Conservation (phyloP, 345 rosid species). For the Eucalyptus leucophloia region DNA sequence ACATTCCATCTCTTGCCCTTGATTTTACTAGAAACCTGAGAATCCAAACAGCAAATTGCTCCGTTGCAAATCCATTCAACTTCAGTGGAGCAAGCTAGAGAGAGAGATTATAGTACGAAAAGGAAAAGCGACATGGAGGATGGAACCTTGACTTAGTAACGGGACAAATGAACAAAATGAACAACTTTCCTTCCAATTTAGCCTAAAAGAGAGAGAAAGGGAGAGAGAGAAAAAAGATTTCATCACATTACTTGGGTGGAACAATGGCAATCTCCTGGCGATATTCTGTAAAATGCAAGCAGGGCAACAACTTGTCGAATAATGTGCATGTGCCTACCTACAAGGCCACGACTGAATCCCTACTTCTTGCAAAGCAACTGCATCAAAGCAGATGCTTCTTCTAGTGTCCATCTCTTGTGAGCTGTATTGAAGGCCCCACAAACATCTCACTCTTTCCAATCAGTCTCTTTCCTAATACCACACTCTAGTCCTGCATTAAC, state of each 20-base stretch:
- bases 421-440: slow-evolving; percentile 46
- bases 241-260: neutral
- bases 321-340: neutral
- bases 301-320: neutral
- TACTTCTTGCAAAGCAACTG: slow-evolving; percentile 50
- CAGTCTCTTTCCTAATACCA: slow-evolving; percentile 56
- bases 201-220: neutral
- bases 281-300: too few relatives aligned
- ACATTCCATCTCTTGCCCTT: neutral
- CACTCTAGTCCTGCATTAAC: slow-evolving; percentile 67
- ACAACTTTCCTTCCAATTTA: neutral
- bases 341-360: slow-evolving; percentile 17
- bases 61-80: neutral
- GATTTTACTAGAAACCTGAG: neutral
- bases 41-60: neutral
- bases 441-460: slow-evolving; percentile 66
- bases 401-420: slow-evolving; percentile 68
- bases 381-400: slow-evolving; percentile 82
- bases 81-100: neutral
- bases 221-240: neutral
- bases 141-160: neutral
- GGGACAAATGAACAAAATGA: neutral
- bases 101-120: neutral
- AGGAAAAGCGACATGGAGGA: neutral
- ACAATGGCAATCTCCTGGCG: neutral